Evolutionary conservation across 768 basidiomycete species (phyloP), one percentile per base, ranked within the genome.

Genomic region (Amanita exitialis): DNA sequence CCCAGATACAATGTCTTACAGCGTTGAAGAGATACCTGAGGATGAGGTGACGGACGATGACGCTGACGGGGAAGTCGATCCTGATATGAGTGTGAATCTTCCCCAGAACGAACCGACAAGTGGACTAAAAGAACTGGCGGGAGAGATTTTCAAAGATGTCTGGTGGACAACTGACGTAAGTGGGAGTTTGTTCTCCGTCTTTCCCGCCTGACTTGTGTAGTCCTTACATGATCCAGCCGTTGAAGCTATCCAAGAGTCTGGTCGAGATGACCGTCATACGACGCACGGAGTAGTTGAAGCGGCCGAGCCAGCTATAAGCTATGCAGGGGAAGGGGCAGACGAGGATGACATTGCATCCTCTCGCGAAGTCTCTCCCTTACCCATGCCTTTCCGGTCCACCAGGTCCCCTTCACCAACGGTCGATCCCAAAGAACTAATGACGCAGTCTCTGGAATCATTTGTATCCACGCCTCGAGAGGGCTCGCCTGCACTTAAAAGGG

Each of bases 121-220:
- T 20, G 20, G 47, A 20, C 30, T 36, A 7, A 20, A 45, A 3
- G 64, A 64, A 53, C 49, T 54, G 37, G 60, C 70, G 9, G 69
- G 70, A 51, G 72, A 69, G 57, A 55, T 62, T 7, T 36, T 56
- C 27, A 62, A 59, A 4, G 54, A 46, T 20, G 58, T 57, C 1
- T 66, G 70, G 38, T 65, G 49, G 49, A 20, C 38, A 15, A 32
- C 37, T n/a, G 47, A 36, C 9, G 47, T 39, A 25, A 48, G 47
- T 48, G 21, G 15, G 8, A 8, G 18, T 36, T 32, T 16, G 4
- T 38, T 32, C 0, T 13, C 15, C 15, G 16, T 16, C n/a, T 9
- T 25, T 16, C 13, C n/a, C 12, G 6, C 36, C 32, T 37, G 38
- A 48, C 20, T n/a, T 27, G n/a, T 30, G 12, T 27, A 44, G 43